Conservation (phyloP, 805 yeast species). For the Candida peoriensis region DNA sequence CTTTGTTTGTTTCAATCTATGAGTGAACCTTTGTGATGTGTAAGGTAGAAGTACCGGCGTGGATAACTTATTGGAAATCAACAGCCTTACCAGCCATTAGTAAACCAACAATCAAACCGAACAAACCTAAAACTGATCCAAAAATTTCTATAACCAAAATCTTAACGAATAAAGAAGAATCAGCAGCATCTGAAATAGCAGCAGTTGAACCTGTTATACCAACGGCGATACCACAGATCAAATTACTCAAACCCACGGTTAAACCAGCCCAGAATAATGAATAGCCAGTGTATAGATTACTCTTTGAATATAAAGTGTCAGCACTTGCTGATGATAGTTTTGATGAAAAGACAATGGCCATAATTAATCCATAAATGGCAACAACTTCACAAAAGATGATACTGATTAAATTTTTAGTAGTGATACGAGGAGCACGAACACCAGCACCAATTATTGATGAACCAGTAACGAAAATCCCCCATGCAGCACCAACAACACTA, state of each 20-base stretch:
- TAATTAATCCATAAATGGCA: constrained; percentile 95
- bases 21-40: too few relatives aligned
- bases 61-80: constrained; percentile 56
- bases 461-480: constrained; percentile 98
- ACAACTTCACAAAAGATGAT: constrained; percentile 99
- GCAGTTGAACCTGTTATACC: constrained; percentile 99
- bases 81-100: constrained; percentile 95
- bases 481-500: constrained; percentile 95
- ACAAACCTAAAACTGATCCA: constrained; percentile 91
- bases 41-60: too few relatives aligned
- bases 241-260: constrained; percentile 89
- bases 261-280: constrained; percentile 97
- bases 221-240: constrained; percentile 95
- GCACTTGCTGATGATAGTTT: constrained; percentile 68
- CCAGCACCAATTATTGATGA: constrained; percentile 96
- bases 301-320: constrained; percentile 63
- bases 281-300: constrained; percentile 90
- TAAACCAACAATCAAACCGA: constrained; percentile 94
- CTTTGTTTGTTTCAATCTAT: too few relatives aligned
- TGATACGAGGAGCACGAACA: constrained; percentile 94
- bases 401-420: constrained; percentile 93
- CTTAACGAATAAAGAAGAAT: constrained; percentile 89
- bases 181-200: constrained; percentile 96
- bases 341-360: constrained; percentile 95
- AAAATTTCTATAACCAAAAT: constrained; percentile 96